These are phyloP conservation scores for Pleurostoma richardsiae DNA, from an alignment of 2,329 filamentous ascomycete genomes.

Conservation along the genomic window DNA sequence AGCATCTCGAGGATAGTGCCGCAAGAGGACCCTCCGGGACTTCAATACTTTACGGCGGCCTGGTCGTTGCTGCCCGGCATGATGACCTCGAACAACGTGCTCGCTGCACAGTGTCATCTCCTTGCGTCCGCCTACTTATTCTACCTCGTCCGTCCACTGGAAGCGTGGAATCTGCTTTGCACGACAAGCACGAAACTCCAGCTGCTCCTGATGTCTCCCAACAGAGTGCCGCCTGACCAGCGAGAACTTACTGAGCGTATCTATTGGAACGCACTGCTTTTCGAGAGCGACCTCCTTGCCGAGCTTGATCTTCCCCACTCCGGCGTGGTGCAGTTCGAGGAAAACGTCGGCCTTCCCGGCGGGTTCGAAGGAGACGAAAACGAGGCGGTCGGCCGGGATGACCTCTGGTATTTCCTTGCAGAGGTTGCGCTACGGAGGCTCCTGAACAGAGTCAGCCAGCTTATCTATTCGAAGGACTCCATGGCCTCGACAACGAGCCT, in stretches of 20 bases:
- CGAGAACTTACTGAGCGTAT: constrained; percentile 71
- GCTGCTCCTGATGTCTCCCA: constrained; percentile 68
- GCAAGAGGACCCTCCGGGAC: constrained; percentile 66
- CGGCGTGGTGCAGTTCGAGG: constrained; percentile 77
- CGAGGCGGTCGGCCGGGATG: constrained; percentile 63
- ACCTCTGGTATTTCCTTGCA: constrained; percentile 81
- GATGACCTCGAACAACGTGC: constrained; percentile 74
- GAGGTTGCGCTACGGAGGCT: constrained; percentile 75
- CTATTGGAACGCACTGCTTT: constrained; percentile 79
- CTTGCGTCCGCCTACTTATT: constrained; percentile 78
- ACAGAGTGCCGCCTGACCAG: constrained; percentile 63
- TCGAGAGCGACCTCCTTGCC: constrained; percentile 74
- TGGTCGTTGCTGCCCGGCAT: constrained; percentile 73
- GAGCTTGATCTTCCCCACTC: constrained; percentile 79
- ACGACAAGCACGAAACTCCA: constrained; percentile 79
- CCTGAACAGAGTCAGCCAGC: constrained; percentile 72
- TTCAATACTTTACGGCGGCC: constrained; percentile 76
- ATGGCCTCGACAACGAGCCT: constrained; percentile 67
- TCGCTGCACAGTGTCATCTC: constrained; percentile 75
- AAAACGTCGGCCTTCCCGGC: constrained; percentile 71
- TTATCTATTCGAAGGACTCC: constrained; percentile 72
- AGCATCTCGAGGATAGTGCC: constrained; percentile 69
- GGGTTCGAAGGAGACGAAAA: constrained; percentile 70
- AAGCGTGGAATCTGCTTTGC: constrained; percentile 77
- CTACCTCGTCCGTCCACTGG: constrained; percentile 74